Percentiles rank a stretch among this genome's conserved stretches.
phyloP scores from a whole-genome alignment of 371 early-diverging fungal species.

The Mucor plumbeus region DNA sequence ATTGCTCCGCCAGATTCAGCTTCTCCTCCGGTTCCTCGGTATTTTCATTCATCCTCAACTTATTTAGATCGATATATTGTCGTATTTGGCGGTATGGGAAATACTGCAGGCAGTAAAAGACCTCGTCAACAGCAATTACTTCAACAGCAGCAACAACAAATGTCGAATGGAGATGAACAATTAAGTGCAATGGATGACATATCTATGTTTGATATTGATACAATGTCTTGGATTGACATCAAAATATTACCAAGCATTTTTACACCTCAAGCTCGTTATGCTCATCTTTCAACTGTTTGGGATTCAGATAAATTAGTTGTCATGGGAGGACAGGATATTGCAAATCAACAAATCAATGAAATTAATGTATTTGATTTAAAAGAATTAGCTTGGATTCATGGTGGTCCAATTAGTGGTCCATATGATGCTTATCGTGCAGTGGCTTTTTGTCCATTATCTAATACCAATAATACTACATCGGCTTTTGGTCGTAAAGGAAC shows the following conservation, averaged over 20 bases:
- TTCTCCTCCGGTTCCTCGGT: slow-evolving; percentile 64
- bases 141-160: slow-evolving; percentile 10
- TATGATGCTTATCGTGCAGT: slow-evolving; percentile 81
- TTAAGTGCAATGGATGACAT: slow-evolving; percentile 71
- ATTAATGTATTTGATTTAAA: slow-evolving; percentile 76
- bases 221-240: slow-evolving; percentile 65
- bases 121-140: slow-evolving; percentile 8
- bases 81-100: slow-evolving; percentile 70
- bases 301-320: slow-evolving; percentile 61
- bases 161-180: slow-evolving; percentile 31
- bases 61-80: slow-evolving; percentile 59
- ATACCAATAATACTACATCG: not conserved
- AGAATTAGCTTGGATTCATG: slow-evolving; percentile 66
- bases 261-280: slow-evolving; percentile 76
- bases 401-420: slow-evolving; percentile 64
- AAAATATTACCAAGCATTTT: slow-evolving; percentile 53
- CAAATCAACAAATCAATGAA: slow-evolving; percentile 77
- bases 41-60: slow-evolving; percentile 78
- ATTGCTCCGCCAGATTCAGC: slow-evolving; percentile 50
- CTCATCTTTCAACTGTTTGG: slow-evolving; percentile 69
- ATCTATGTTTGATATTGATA: slow-evolving; percentile 65
- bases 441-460: slow-evolving; percentile 32
- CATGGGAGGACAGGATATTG: slow-evolving; percentile 81
- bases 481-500: slow-evolving; percentile 14
- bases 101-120: not conserved